Base-by-base conservation (phyloP, 768 basidiomycete genomes). In the Tubosaeta sp. region DNA sequence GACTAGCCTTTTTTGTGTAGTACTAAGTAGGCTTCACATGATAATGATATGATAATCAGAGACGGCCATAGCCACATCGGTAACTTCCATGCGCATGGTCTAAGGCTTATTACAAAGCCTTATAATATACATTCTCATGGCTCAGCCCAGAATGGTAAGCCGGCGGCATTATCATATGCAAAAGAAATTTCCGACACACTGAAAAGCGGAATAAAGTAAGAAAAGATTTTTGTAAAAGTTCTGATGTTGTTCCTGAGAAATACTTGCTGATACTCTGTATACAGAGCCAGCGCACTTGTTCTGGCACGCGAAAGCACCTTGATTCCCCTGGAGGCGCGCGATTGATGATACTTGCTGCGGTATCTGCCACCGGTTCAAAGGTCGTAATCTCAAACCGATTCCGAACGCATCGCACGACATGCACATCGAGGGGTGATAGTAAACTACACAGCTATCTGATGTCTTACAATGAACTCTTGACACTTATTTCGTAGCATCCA, bases 401-500 rank as follows among this genome's bases (percentile, higher is more conserved):
- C 17, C 39, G 12, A 33, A 43, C 27, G n/a, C 8, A 31, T 29
- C n/a, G n/a, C 26, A 9, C 14, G 10, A 25, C 19, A 41, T 17
- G 22, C n/a, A 25, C 27, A 10, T 10, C 43, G 43, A 29, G 43
- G 29, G 9, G 29, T 29, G 29, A 29, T 16, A 13, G 25, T 43
- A 19, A 51, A 43, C 39, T n/a, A n/a, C n/a, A 51, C 29, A 53
- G 42, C 44, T 51, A 29, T 29, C 35, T 42, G 43, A 25, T 39
- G 22, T 22, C 22, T 22, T 22, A 33, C 37, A 39, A 45, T 25
- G 31, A 4, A 16, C 39, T 51, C 32, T 26, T 22, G 27, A 19
- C 14, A 19, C 50, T 57, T 71, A 68, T 54, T 68, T 65, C 22
- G 64, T 50, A 12, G 71, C 79, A 42, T 76, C 76, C 44, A 64